Evolutionary conservation across 1,139 yeast species (phyloP).

Genomic region (Debaryomyces nepalensis): DNA sequence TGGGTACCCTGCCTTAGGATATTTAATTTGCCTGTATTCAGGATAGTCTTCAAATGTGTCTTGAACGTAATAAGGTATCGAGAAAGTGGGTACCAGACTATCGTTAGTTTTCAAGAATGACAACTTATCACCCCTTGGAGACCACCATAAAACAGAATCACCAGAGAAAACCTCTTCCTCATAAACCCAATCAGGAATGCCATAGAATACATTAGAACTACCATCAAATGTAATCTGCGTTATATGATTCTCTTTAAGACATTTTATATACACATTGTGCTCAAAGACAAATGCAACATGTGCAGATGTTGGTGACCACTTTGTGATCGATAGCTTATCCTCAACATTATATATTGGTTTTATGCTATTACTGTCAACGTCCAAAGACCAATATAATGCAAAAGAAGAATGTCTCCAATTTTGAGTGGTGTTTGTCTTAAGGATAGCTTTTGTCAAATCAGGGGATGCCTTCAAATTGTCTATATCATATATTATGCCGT

Average conservation of each 20-base stretch:
- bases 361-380: slow-evolving; percentile 30
- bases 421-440: slow-evolving; percentile 55
- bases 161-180: slow-evolving; percentile 61
- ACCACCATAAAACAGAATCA: slow-evolving; percentile 63
- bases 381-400: slow-evolving; percentile 64
- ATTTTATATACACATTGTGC: slow-evolving; percentile 59
- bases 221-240: slow-evolving; percentile 55
- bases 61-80: slow-evolving; percentile 60
- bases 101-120: slow-evolving; percentile 56
- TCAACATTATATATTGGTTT: slow-evolving; percentile 30
- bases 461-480: slow-evolving; percentile 66
- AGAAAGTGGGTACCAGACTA: slow-evolving; percentile 54
- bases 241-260: slow-evolving; percentile 22
- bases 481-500: slow-evolving; percentile 48
- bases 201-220: slow-evolving; percentile 52
- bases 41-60: slow-evolving; percentile 49
- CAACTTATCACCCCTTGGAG: slow-evolving; percentile 54
- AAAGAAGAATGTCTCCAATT: slow-evolving; percentile 80
- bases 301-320: slow-evolving; percentile 77
- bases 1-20: slow-evolving; percentile 53
- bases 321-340: slow-evolving; percentile 54
- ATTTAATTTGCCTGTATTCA: slow-evolving; percentile 41
- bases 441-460: slow-evolving; percentile 57
- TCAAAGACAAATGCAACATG: slow-evolving; percentile 68
- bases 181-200: slow-evolving; percentile 67